Evolutionary conservation across 164 flowering plant genomes (phyloP), one percentile per base, ranked within the genome.

Genomic region (Chimonanthus praecox): DNA sequence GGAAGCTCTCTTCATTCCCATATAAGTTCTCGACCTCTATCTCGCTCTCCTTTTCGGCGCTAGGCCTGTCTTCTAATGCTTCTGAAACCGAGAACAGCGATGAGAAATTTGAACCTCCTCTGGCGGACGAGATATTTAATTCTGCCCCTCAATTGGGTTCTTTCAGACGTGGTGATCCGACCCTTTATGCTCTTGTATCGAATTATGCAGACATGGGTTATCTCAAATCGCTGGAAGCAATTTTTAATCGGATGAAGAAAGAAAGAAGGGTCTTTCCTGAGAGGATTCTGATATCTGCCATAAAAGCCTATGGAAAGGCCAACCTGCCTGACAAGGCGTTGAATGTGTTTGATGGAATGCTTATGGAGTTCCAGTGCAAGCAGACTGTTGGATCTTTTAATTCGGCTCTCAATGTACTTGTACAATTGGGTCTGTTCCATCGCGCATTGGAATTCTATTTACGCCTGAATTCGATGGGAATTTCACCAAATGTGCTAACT

Each of bases 231-330:
- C 62, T 92, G 70, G 90, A 88, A 76, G 72, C 60, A 76, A 81
- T 91, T 71, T 80, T 91, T n/a, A 63, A 76, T 77, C 80, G 85
- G 72, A 86, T 92, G 91, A 90, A 80, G 70, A 77, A 73, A 0
- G 93, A 93, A 71, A 71, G 75, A 3, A 77, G 98, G 51, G 87
- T 81, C 2, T 73, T 92, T 75, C 15, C 75, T 2, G 98, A 92
- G 80, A 86, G 78, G 70, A 72, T 73, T 73, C 88, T 91, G 63
- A 87, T 91, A 65, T 1, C 78, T 46, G 79, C 89, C 18, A 89
- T 94, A 65, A 90, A 80, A 79, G 94, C 90, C 69, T 92, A 86
- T 79, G 97, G 97, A 33, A 86, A 81, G 64, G 91, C 90, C 0
- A 84, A 79, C 78, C 79, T 86, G 54, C 85, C 87, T 10, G 84